Evolutionary conservation across 768 basidiomycete genomes (phyloP).

Genomic region (Candolleomyces eurysporus): DNA sequence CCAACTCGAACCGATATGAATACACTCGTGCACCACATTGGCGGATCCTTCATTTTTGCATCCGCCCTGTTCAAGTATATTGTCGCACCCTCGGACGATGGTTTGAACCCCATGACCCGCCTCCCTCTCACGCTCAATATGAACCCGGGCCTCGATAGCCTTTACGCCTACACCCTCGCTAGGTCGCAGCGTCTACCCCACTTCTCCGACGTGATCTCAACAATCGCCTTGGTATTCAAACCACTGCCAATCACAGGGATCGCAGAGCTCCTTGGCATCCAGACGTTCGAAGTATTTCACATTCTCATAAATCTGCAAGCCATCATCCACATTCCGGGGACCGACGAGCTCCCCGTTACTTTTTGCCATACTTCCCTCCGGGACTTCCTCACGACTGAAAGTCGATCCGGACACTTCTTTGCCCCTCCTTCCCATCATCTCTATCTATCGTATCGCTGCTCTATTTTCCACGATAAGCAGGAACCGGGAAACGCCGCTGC

Average conservation of each 20-base stretch:
- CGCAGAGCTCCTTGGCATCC: too few species aligned
- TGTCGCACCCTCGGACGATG: background rate
- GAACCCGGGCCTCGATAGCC: background rate
- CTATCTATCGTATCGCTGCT: too few species aligned
- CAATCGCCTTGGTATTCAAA: background rate
- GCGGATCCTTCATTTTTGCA: background rate
- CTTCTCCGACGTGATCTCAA: background rate
- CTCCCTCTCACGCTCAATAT: background rate
- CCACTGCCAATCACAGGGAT: background rate
- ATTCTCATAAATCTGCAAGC: too few species aligned
- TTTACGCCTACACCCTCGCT: background rate
- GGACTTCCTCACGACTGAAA: background rate
- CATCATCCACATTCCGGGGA: too few species aligned
- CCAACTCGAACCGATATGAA: background rate
- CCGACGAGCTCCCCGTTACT: background rate
- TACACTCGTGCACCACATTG: background rate
- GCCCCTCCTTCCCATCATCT: too few species aligned
- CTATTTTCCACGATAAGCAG: too few species aligned
- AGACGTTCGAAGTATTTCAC: too few species aligned
- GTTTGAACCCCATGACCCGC: background rate
- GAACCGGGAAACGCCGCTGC: too few species aligned
- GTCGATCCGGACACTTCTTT: background rate
- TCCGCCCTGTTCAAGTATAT: slow-evolving; percentile 26
- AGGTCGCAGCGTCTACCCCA: background rate
- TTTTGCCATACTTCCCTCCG: background rate